Evolutionary conservation across 176 grass and related monocot genomes (phyloP), one percentile per base, ranked within the genome.

Genomic region (Eleusine indica): DNA sequence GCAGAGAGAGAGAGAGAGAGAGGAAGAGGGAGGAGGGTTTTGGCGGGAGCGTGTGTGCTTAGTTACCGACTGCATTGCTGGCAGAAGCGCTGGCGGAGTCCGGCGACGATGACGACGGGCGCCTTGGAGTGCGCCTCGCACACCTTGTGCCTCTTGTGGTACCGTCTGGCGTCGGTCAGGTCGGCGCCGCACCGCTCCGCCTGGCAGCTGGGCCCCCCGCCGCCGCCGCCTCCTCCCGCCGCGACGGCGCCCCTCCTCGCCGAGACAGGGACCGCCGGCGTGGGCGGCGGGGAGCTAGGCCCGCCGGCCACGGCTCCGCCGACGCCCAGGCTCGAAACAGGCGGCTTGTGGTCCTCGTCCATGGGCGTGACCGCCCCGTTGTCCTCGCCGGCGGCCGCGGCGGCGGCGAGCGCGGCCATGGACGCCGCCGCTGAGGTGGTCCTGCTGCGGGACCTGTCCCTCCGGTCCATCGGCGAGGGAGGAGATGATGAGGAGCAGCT

Each of bases 31-130:
- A 28, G 58, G 21, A 28, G 58, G 67, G n/a, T 48, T 79, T 64
- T 13, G 40, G 72, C 66, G 35, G 43, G 46, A 54, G 71, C 19
- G 42, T 35, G 73, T 48, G 52, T 44, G 47, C 64, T 44, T 44
- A 9, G 22, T 68, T 72, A 98, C 96, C 96, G 85, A 91, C 96
- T 98, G 90, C 96, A 98, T 95, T 98, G 96, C 87, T 98, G 96
- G 84, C 96, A 98, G 89, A 98, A 98, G 88, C 96, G 89, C 85
- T 98, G 96, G 61, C 89, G 96, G 41, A 93, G 86, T n/a, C 96
- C 96, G 28, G 89, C 86, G 73, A 95, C 93, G 86, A 95, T 49
- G 25, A 95, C 96, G 44, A 91, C 91, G 51, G 85, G 58, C 4
- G 91, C 89, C 82, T 95, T 98, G 28, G 89, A 77, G 79, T 98